Evolutionary conservation across 2,329 filamentous ascomycete genomes (phyloP), one percentile per base, ranked within the genome.

Genomic region (Fusarium multiceps): DNA sequence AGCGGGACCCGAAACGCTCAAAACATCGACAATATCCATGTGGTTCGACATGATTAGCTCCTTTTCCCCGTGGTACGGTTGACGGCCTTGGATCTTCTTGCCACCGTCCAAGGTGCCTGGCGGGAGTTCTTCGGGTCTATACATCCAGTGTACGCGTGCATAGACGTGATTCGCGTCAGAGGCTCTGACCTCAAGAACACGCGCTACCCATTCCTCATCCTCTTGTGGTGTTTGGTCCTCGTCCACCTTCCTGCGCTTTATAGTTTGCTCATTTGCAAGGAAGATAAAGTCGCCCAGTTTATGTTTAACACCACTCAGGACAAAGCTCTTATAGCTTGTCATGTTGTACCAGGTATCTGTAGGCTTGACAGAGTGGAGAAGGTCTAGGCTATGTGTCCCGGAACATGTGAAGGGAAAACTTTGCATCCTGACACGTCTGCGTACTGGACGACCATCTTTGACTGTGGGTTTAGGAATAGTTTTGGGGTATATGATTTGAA

Each of bases 1-100:
- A 18, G 34, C 34, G 3, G 34, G 34, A 11, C 34, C 34, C 18
- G 34, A 37, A 12, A 93, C 89, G 53, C 89, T 89, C 74, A 89
- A 85, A 5, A 91, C 90, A 66, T 93, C 91, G 77, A 93, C 91
- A 41, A 93, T 86, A 61, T 92, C 46, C 27, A 48, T 92, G 69
- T 92, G 88, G 73, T 93, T 93, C 37, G 89, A 92, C 1, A 90
- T 89, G 60, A 93, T 86, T 55, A 93, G 76, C 77, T 93, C 91
- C 69, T 88, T 87, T 57, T 82, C 80, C n/a, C 90, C 91, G 71
- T 93, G 91, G 73, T 93, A 91, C 3, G 86, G 80, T 74, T 90
- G 43, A 18, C 43, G 23, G 9, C 43, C 43, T 46, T 46, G 21
- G 6, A 46, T 46, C 25, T 25, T 21, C 21, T 25, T 46, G 18